Evolutionary conservation across 2,329 filamentous ascomycete genomes (phyloP), one percentile per base, ranked within the genome.

Genomic region (Ophiostoma sp.): DNA sequence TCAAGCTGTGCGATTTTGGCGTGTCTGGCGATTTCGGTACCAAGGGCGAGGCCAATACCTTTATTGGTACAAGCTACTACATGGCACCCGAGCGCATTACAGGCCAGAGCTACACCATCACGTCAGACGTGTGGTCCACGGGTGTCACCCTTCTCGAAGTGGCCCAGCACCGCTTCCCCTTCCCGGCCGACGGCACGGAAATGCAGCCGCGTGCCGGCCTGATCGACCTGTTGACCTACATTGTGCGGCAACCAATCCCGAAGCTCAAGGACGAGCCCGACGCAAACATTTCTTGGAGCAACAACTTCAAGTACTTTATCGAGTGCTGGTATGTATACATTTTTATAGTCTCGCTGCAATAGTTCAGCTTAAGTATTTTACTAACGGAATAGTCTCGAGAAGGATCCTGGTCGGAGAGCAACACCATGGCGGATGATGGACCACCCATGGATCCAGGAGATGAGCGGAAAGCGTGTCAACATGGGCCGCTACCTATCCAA

Each of bases 21-120:
- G 95, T 99, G 67, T 96, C 92, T 71, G 95, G 95, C 74, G 95
- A 98, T 79, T 98, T 98, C 77, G 96, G 95, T 74, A 99, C 95
- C 67, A 98, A 99, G 80, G 95, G 95, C 69, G 95, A 98, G 78
- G 95, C 95, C 74, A 97, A 98, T 79, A 99, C 95, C 0, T 99
- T 99, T 77, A 99, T 99, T 77, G 95, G 95, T 73, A 99, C 95
- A 15, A 96, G 92, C 72, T 99, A 98, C 79, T 99, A 99, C 83
- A 99, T 99, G 95, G 95, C 95, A 4, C 95, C 95, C 0, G 95
- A 99, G 80, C 90, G 95, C 68, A 99, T 99, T 79, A 97, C 95
- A 1, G 95, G 95, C 71, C 93, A 98, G 82, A 94, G 91, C 67
- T 99, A 99, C 80, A 99, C 94, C 72, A 99, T 99, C 79, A 99